Evolutionary conservation across 441 rosid species (phyloP).

Genomic region (Jatropha podagrica): DNA sequence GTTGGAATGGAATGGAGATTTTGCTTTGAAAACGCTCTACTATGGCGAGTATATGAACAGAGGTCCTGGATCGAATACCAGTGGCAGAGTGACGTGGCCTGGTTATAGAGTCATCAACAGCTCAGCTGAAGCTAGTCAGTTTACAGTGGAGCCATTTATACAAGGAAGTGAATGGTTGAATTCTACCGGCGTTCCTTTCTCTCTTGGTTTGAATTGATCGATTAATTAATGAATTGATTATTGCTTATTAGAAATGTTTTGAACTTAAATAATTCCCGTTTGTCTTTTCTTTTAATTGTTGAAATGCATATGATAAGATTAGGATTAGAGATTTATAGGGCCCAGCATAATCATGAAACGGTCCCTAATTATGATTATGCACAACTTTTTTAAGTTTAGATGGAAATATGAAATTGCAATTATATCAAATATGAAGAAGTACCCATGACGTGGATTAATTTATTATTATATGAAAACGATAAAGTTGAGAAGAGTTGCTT

Average conservation of each 20-base stretch:
- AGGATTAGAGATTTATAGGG: not conserved
- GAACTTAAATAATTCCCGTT: not conserved
- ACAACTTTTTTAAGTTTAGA: not conserved
- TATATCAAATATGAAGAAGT: no score
- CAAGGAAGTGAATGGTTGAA: constrained; percentile 66
- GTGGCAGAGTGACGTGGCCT: constrained; percentile 58
- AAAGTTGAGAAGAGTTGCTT: no score
- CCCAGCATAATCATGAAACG: not conserved
- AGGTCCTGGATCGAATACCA: constrained; percentile 57
- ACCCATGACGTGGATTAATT: no score
- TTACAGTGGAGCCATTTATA: constrained; percentile 56
- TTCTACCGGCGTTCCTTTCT: constrained; percentile 54
- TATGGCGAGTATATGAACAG: constrained; percentile 67
- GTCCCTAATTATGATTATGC: not conserved
- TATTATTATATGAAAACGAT: no score
- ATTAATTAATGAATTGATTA: not conserved
- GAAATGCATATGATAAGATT: not conserved
- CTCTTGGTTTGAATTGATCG: constrained; percentile 32
- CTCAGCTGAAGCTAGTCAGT: constrained; percentile 47
- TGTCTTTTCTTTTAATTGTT: not conserved
- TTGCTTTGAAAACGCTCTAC: constrained; percentile 55
- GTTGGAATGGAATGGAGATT: constrained; percentile 61
- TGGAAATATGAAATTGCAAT: no score
- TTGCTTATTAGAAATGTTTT: not conserved
- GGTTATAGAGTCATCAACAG: constrained; percentile 55